A percentile compares a stretch with the other conserved stretches of the same genome.
Evolutionary conservation across 306 rosid species (phyloP).

Genomic region (Pyrus communis): DNA sequence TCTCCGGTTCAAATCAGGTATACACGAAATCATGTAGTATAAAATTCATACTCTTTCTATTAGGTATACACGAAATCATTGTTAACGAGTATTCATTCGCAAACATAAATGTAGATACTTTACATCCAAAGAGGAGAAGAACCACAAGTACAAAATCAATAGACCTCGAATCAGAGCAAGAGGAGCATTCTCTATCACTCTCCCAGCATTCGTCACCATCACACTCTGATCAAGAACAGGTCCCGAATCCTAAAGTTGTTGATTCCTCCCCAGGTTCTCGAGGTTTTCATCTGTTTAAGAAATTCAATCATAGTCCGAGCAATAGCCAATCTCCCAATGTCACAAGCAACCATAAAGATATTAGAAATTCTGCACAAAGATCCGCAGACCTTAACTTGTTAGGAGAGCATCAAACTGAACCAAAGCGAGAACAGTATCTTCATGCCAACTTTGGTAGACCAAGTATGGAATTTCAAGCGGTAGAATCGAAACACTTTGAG

Average conservation of each 20-base stretch:
- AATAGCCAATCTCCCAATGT: constrained; percentile 18
- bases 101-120: constrained; percentile 34
- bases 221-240: constrained; percentile 80
- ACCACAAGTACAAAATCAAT: constrained; percentile 44
- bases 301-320: constrained; percentile 24
- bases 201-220: constrained; percentile 88
- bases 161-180: constrained; percentile 79
- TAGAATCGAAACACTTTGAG: constrained; percentile 17
- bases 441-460: constrained; percentile 28
- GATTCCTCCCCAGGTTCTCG: constrained; percentile 42
- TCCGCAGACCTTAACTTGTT: constrained; percentile 32
- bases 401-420: constrained; percentile 33
- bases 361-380: constrained; percentile 15
- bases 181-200: constrained; percentile 88
- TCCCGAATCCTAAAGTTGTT: constrained; percentile 32
- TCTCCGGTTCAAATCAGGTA: constrained; percentile 46
- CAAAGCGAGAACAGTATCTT: constrained; percentile 29
- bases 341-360: constrained; percentile 23
- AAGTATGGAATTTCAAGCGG: constrained; percentile 15
- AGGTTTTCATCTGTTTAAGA: constrained; percentile 43
- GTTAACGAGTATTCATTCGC: not conserved
- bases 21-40: not conserved
- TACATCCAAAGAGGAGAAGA: constrained; percentile 76
- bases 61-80: not conserved
- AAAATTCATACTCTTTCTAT: not conserved